phyloP scores from a whole-genome alignment of 768 basidiomycete genomes.

The Russula earlei region DNA sequence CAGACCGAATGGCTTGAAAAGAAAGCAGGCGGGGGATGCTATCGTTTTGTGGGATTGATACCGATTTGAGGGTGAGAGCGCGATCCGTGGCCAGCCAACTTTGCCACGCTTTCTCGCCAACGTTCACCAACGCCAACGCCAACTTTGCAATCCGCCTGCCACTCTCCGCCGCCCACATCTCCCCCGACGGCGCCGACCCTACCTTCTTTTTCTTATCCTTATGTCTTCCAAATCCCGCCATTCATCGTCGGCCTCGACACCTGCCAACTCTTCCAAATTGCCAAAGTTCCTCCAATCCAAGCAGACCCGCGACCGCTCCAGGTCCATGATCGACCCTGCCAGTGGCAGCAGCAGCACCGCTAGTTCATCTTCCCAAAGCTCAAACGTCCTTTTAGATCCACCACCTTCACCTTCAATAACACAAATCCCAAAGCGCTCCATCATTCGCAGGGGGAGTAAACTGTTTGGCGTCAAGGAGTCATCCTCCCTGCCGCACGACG shows the following conservation, averaged over 20 bases:
- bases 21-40: neutral
- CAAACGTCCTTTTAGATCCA: slow-evolving; percentile 24
- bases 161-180: slow-evolving; percentile 5
- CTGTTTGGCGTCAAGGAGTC: slow-evolving; percentile 19
- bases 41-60: neutral
- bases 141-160: neutral
- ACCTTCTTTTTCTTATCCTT: slow-evolving; percentile 1
- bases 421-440: slow-evolving; percentile 16
- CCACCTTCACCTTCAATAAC: slow-evolving; percentile 1
- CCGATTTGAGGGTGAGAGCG: neutral
- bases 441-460: slow-evolving; percentile 16
- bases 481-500: slow-evolving; percentile 21
- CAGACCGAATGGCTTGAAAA: neutral
- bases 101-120: slow-evolving; percentile 2
- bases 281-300: slow-evolving; percentile 59
- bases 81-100: neutral
- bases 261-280: slow-evolving; percentile 44
- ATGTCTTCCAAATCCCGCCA: slow-evolving; percentile 43
- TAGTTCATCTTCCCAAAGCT: slow-evolving; percentile 35
- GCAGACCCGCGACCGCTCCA: slow-evolving; percentile 49
- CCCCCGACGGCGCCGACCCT: slow-evolving; percentile 8
- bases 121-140: too few relatives aligned
- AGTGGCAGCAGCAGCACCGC: slow-evolving; percentile 31
- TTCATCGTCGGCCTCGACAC: slow-evolving; percentile 34
- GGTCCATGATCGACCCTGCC: slow-evolving; percentile 37